Evolutionary conservation across 495 filamentous ascomycete genomes (phyloP).

Genomic region (Rhypophila decipiens): DNA sequence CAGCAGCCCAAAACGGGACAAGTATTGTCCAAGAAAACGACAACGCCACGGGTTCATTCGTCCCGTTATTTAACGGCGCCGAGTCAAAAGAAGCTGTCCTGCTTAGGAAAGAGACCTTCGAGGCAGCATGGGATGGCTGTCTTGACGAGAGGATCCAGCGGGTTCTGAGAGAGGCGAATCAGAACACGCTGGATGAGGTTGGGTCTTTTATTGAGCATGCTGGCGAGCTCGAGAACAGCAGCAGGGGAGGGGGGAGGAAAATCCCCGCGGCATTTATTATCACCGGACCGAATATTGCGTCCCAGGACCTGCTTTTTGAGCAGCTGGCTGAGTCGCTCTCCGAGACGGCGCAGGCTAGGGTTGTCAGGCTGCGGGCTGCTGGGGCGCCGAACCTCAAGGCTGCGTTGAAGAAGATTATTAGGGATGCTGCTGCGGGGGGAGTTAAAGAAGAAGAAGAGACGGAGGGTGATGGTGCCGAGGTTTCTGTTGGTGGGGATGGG

Average conservation of each 20-base stretch:
- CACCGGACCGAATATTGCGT: conserved; percentile 80
- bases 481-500: conserved; percentile 47
- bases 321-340: conserved; percentile 53
- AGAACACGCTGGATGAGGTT: conserved; percentile 55
- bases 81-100: conserved; percentile 48
- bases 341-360: conserved; percentile 41
- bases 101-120: conserved; percentile 56
- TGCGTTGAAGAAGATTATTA: conserved; percentile 75
- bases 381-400: conserved; percentile 80
- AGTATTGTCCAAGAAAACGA: not conserved
- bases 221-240: conserved; percentile 20
- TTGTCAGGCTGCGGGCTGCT: conserved; percentile 68
- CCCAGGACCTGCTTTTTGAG: conserved; percentile 65
- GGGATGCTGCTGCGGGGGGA: conserved; percentile 31
- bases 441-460: conserved; percentile 20
- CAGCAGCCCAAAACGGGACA: not conserved
- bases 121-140: conserved; percentile 60
- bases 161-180: conserved; percentile 59
- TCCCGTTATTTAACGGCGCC: conserved; percentile 55
- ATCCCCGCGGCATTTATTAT: conserved; percentile 78
- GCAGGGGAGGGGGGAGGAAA: conserved; percentile 24
- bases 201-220: conserved; percentile 55
- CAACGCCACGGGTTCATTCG: conserved; percentile 33
- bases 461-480: conserved; percentile 45
- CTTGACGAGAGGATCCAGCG: conserved; percentile 58